Evolutionary conservation across 2,329 filamentous ascomycete species (phyloP).

Genomic region (Fusarium humuli): DNA sequence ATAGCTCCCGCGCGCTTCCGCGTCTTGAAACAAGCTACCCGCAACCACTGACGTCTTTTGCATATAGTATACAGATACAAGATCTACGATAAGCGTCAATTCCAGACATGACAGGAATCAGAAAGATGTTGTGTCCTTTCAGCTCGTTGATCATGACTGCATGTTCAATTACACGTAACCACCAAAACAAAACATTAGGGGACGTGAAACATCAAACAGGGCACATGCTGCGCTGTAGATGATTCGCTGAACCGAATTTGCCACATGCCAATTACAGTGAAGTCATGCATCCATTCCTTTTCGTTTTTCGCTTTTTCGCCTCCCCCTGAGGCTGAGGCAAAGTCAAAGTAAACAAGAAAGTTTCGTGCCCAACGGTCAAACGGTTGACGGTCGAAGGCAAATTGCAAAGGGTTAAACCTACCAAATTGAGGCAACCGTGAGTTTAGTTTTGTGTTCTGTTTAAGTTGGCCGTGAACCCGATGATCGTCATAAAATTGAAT

Average conservation of each 20-base stretch:
- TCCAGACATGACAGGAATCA: constrained; percentile 6
- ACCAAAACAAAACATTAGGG: constrained; percentile 6
- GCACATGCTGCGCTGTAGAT: constrained; percentile 13
- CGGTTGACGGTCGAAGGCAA: not conserved
- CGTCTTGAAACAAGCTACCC: constrained; percentile 34
- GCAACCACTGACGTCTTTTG: constrained; percentile 32
- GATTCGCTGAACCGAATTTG: constrained; percentile 28
- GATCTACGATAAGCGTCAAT: constrained; percentile 31
- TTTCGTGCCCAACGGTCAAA: not conserved
- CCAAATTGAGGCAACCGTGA: not conserved
- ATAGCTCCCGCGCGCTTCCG: constrained; percentile 12
- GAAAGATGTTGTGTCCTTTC: not conserved
- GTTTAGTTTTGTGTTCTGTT: not conserved
- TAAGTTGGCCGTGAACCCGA: not conserved
- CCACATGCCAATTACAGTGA: constrained; percentile 42
- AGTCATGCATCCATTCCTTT: constrained; percentile 32
- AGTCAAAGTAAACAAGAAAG: not conserved
- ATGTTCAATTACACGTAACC: constrained; percentile 8
- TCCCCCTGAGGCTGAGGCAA: constrained; percentile 27
- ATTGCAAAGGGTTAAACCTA: constrained; percentile 7
- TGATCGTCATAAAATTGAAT: not conserved
- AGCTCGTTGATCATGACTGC: constrained; percentile 3
- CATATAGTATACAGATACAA: not conserved
- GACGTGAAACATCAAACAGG: constrained; percentile 32
- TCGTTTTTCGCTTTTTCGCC: constrained; percentile 26